A percentile compares a stretch with the other conserved stretches of the same genome.
phyloP scores from a whole-genome alignment of 2,329 filamentous ascomycete species.

The Colletotrichum somersetense region DNA sequence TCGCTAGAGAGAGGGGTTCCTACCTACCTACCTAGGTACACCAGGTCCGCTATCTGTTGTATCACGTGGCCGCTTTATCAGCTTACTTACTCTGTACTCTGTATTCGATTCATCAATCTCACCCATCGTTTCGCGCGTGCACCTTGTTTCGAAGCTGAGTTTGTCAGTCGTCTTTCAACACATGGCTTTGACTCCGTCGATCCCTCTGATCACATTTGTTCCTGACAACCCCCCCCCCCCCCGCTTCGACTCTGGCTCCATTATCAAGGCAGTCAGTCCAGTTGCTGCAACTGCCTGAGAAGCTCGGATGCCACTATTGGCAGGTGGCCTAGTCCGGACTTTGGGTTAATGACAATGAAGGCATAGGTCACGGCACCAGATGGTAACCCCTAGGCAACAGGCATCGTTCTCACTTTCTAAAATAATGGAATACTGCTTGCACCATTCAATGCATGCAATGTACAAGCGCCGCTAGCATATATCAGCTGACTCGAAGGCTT shows the following conservation, averaged over 20 bases:
- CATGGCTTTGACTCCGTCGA: constrained; percentile 18
- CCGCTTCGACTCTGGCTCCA: background rate
- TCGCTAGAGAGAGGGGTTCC: constrained; percentile 18
- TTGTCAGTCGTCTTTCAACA: constrained; percentile 12
- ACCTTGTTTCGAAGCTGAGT: background rate
- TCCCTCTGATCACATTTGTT: constrained; percentile 17
- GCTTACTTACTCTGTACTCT: background rate
- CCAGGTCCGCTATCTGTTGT: background rate
- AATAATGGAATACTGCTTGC: background rate
- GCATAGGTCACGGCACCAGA: background rate
- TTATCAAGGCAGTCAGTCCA: background rate
- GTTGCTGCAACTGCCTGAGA: background rate
- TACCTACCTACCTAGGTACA: too few species aligned
- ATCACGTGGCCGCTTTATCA: constrained; percentile 2
- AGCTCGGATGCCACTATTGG: background rate
- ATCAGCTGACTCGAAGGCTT: background rate
- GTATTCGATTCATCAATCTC: background rate
- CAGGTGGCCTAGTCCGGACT: background rate
- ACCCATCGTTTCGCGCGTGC: too few species aligned
- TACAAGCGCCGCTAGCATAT: background rate
- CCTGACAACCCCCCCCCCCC: too few species aligned
- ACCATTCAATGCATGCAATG: background rate
- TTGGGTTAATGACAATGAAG: background rate
- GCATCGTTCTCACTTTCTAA: background rate
- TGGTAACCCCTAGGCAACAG: background rate